Conservation (phyloP, 2,329 filamentous ascomycete genomes). For the Monosporascus sp. region DNA sequence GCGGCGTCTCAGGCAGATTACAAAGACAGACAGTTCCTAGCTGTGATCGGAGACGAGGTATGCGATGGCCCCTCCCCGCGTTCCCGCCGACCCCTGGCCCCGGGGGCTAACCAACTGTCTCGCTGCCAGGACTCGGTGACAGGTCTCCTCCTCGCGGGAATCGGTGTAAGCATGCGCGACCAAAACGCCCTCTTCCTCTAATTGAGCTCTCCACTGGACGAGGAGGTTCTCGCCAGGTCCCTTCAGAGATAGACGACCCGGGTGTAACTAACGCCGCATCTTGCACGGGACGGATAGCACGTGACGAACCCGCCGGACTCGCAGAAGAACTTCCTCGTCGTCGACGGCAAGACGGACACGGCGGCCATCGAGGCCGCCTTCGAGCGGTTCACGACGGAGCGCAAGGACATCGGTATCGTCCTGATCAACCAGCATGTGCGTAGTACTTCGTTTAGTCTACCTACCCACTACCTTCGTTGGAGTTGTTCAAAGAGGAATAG, state of each 20-base stretch:
- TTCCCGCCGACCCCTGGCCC: neutral
- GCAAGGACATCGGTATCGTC: slow-evolving; percentile 95
- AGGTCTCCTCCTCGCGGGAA: slow-evolving; percentile 87
- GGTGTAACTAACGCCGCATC: too few species aligned
- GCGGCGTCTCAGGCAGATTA: slow-evolving; percentile 54
- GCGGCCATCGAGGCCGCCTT: slow-evolving; percentile 86
- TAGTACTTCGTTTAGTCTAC: slow-evolving; percentile 7
- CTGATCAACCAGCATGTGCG: slow-evolving; percentile 96
- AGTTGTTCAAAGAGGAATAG: neutral
- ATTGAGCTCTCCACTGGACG: too few species aligned
- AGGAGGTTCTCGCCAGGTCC: too few species aligned
- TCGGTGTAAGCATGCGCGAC: slow-evolving; percentile 60
- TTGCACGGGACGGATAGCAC: slow-evolving; percentile 53
- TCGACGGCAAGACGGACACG: slow-evolving; percentile 89
- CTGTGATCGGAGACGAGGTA: slow-evolving; percentile 97
- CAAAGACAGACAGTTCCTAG: slow-evolving; percentile 91
- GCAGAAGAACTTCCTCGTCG: slow-evolving; percentile 97
- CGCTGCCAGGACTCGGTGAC: slow-evolving; percentile 81
- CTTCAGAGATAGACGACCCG: too few species aligned
- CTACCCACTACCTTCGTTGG: neutral
- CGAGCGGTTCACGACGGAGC: slow-evolving; percentile 77
- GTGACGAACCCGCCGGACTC: slow-evolving; percentile 83
- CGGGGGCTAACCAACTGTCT: slow-evolving; percentile 14
- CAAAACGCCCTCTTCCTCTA: neutral
- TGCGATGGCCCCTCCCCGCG: slow-evolving; percentile 7